Evolutionary conservation across 148 eudicot genomes (phyloP).

Genomic region (Nepenthes gracilis): DNA sequence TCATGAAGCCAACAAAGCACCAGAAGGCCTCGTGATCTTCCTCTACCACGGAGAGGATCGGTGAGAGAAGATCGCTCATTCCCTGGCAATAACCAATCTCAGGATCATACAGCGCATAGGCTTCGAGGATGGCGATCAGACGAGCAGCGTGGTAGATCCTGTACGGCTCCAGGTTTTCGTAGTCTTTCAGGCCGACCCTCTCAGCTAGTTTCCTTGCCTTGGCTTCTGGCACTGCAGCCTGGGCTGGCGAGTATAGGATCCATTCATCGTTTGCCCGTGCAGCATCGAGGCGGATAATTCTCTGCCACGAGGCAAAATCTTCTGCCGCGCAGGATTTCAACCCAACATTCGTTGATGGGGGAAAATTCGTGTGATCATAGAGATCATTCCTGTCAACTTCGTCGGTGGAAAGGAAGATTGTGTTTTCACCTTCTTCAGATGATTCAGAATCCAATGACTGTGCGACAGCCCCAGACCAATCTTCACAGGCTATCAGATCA

Average conservation of each 20-base stretch:
- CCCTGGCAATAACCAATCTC: conserved; percentile 38
- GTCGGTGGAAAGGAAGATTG: conserved; percentile 11
- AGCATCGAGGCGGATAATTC: conserved; percentile 36
- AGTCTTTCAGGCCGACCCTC: conserved; percentile 25
- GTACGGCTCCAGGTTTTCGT: conserved; percentile 27
- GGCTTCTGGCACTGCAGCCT: conserved; percentile 18
- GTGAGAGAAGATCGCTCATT: conserved; percentile 37
- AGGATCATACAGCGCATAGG: conserved; percentile 25
- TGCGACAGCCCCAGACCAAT: conserved; percentile 15
- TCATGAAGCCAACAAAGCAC: conserved; percentile 37
- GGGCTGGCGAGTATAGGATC: conserved; percentile 24
- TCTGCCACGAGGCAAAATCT: conserved; percentile 30
- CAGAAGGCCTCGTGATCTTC: conserved; percentile 28
- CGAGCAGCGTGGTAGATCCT: conserved; percentile 35
- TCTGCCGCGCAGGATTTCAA: conserved; percentile 8
- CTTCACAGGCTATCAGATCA: conserved; percentile 19
- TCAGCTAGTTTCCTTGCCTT: conserved; percentile 23
- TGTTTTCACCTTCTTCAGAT: conserved; percentile 20
- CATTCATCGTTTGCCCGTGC: conserved; percentile 28
- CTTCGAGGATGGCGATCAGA: conserved; percentile 29
- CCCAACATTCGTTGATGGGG: conserved; percentile 4
- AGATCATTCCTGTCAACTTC: conserved; percentile 2
- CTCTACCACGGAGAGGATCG: conserved; percentile 23
- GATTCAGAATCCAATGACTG: conserved; percentile 23
- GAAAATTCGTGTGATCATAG: conserved; percentile 5